Base-by-base conservation (phyloP, 192 early-diverging fungal genomes). In the Mortierella claussenii region DNA sequence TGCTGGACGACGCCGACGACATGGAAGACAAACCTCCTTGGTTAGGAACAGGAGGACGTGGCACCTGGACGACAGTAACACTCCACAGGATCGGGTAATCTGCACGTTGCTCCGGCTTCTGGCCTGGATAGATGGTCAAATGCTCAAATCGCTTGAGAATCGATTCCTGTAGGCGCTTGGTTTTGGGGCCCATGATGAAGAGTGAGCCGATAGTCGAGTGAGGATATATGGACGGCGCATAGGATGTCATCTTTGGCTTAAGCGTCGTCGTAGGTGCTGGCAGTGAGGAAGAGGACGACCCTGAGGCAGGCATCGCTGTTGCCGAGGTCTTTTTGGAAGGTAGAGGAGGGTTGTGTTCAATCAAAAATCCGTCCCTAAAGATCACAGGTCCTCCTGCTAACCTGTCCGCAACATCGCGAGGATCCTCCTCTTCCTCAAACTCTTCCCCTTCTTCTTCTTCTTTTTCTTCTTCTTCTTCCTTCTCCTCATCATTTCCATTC, bases 191-290 rank as follows among this genome's bases (percentile, higher is more conserved):
- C 58, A 89, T 70, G 43, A 92, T 68, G 49, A 90, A 85, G 3
- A 92, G 56, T 23, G 86, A 89, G 12, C 86, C 89, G 63, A 87
- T 89, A 42, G 88, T 89, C 9, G 83, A 80, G 50, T 89, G 89
- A 2, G 84, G 84, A 31, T 73, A 65, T 42, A 92, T 66, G 12
- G 84, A 69, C 4, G 81, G 32, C 26, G 81, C 83, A 55, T 87
- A 90, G 7, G 87, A 81, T 17, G 81, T 85, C 28, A 76, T 67
- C 40, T 67, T 67, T 5, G 73, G 73, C 13, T 23, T 8, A 7
- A 46, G 24, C 21, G 60, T 21, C 1, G 32, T 33, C 13, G 18
- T 13, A 20, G n/a, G 30, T 32, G 11, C 27, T 44, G 48, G 34
- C 48, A 62, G 48, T 53, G 30, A 46, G 83, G 27, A 57, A 79